phyloP scores from a whole-genome alignment of 2,329 filamentous ascomycete genomes.

The Emericellopsis cladophorae region DNA sequence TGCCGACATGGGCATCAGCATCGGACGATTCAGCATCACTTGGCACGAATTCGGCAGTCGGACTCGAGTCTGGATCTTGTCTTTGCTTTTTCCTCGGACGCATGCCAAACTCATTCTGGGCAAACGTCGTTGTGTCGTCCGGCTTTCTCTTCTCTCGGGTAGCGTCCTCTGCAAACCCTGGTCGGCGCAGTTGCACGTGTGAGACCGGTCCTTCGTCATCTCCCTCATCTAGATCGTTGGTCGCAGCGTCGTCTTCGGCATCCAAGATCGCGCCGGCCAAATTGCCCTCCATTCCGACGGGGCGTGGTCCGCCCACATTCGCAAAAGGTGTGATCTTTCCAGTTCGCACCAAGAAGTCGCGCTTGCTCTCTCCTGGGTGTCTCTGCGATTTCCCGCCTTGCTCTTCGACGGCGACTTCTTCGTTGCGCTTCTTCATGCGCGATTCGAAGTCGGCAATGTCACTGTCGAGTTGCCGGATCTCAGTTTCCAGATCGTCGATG shows the following conservation, averaged over 20 bases:
- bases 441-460: slow-evolving; percentile 72
- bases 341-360: slow-evolving; percentile 85
- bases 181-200: slow-evolving; percentile 60
- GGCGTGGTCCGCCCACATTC: slow-evolving; percentile 54
- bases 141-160: slow-evolving; percentile 3
- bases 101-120: slow-evolving; percentile 42
- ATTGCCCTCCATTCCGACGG: slow-evolving; percentile 50
- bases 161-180: slow-evolving; percentile 47
- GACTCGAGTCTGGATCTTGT: slow-evolving; percentile 20
- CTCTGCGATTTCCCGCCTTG: slow-evolving; percentile 39
- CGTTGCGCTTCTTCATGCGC: slow-evolving; percentile 66
- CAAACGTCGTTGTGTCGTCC: slow-evolving; percentile 8
- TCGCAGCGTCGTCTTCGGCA: slow-evolving; percentile 59
- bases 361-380: slow-evolving; percentile 67
- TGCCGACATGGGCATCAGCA: slow-evolving; percentile 17
- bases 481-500: slow-evolving; percentile 50
- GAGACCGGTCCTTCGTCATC: slow-evolving; percentile 40
- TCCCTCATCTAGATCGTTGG: slow-evolving; percentile 21
- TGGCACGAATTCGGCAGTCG: slow-evolving; percentile 33
- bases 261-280: slow-evolving; percentile 69
- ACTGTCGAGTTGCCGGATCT: slow-evolving; percentile 50
- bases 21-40: slow-evolving; percentile 8
- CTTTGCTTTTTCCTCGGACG: slow-evolving; percentile 45
- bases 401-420: slow-evolving; percentile 32
- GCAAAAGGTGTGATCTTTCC: slow-evolving; percentile 97